A percentile compares a stretch with the other conserved stretches of the same genome.
Conservation (phyloP, 2,329 filamentous ascomycete genomes). For the Aspergillus texensis region DNA sequence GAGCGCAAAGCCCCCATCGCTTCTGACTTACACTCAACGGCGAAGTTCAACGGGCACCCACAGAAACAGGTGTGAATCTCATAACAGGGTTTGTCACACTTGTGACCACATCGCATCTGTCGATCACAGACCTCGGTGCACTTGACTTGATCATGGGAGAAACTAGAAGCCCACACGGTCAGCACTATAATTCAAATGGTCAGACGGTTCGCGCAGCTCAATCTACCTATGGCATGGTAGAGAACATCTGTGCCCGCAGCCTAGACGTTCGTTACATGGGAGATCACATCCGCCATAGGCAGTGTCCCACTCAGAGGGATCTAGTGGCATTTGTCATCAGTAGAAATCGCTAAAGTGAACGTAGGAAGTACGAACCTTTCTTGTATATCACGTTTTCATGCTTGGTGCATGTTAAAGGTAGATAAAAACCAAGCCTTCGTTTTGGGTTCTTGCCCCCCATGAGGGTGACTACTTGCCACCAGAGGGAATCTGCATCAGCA, state of each 20-base stretch:
- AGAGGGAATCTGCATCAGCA: constrained; percentile 51
- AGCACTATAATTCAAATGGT: background rate
- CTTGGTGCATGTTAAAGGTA: constrained; percentile 66
- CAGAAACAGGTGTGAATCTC: constrained; percentile 34
- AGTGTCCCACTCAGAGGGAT: constrained; percentile 57
- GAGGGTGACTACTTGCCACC: constrained; percentile 53
- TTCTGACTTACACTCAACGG: background rate
- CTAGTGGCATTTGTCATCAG: constrained; percentile 25
- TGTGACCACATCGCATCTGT: constrained; percentile 42
- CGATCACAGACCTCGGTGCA: constrained; percentile 39
- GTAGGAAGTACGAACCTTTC: constrained; percentile 33
- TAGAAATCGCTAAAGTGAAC: background rate
- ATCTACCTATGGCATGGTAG: constrained; percentile 56
- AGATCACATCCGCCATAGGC: constrained; percentile 57
- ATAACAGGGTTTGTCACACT: constrained; percentile 37
- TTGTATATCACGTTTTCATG: constrained; percentile 60
- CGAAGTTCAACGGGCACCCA: constrained; percentile 18
- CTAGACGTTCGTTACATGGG: constrained; percentile 47
- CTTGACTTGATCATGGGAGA: constrained; percentile 40
- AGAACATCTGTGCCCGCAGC: constrained; percentile 58
- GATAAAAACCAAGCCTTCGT: constrained; percentile 46
- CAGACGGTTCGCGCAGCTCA: background rate
- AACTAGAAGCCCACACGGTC: constrained; percentile 26
- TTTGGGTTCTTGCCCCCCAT: constrained; percentile 33
- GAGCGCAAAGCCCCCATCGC: background rate